Conservation (phyloP, 163 green algal species). For the Volvox carteri region DNA sequence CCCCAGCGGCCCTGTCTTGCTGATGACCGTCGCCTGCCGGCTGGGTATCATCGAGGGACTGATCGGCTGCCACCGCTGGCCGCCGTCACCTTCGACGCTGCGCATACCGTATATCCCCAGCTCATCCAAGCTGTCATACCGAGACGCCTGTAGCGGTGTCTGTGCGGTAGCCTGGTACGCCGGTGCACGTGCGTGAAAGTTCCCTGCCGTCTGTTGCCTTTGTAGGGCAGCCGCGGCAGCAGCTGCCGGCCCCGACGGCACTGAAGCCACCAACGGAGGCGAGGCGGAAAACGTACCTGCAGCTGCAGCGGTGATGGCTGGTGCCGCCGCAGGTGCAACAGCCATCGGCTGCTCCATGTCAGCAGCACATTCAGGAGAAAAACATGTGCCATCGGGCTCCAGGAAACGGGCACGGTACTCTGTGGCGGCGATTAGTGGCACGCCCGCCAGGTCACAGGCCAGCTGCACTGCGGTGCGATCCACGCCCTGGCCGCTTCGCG, state of each 20-base stretch:
- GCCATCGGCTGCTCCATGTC: background rate
- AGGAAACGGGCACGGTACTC: background rate
- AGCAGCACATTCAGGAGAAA: background rate
- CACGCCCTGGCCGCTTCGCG: constrained; percentile 28
- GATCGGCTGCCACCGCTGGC: constrained; percentile 7
- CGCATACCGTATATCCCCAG: background rate
- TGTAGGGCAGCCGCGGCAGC: background rate
- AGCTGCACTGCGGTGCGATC: constrained; percentile 5
- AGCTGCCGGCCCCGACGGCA: background rate
- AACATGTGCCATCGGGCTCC: background rate
- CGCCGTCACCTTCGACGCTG: background rate
- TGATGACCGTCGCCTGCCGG: constrained; percentile 1
- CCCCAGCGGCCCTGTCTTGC: constrained; percentile 13
- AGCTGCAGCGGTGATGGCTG: background rate
- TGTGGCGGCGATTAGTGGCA: constrained; percentile 49
- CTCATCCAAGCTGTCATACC: background rate
- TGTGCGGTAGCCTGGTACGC: background rate
- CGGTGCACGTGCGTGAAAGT: background rate
- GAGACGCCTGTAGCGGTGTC: background rate
- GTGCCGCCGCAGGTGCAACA: background rate
- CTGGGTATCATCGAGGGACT: background rate
- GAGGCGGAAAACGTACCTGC: background rate
- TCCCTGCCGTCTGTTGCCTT: background rate
- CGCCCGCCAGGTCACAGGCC: constrained; percentile 46
- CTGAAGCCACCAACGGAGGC: background rate